Percentiles rank a stretch among this genome's conserved stretches.
Conservation (phyloP, 768 basidiomycete genomes). For the Tubosaeta brunneosetosa region DNA sequence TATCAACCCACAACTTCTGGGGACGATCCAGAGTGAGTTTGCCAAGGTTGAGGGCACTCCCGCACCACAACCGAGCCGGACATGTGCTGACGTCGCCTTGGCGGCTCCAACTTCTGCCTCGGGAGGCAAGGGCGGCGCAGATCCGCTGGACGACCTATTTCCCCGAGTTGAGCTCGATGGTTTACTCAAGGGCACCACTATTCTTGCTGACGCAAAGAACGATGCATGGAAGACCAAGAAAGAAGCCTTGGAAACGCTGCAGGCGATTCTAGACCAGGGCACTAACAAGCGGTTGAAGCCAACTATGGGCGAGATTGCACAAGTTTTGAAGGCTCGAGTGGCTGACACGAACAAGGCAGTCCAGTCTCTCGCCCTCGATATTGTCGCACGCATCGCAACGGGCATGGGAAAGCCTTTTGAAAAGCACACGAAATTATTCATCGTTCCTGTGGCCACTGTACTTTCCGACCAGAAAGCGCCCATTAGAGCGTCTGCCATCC, state of each 20-base stretch:
- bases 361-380: slow-evolving; percentile 84
- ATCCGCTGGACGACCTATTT: slow-evolving; percentile 90
- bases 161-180: slow-evolving; percentile 92
- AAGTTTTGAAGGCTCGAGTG: slow-evolving; percentile 82
- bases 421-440: slow-evolving; percentile 76
- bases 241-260: slow-evolving; percentile 83
- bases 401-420: slow-evolving; percentile 98
- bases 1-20: slow-evolving; percentile 87
- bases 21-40: slow-evolving; percentile 88
- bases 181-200: slow-evolving; percentile 76
- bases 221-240: slow-evolving; percentile 98
- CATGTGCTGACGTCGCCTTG: slow-evolving; percentile 68
- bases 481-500: slow-evolving; percentile 71
- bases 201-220: slow-evolving; percentile 79
- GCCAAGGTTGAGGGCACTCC: slow-evolving; percentile 81
- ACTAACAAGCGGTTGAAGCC: slow-evolving; percentile 90
- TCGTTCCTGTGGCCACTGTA: slow-evolving; percentile 72
- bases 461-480: slow-evolving; percentile 91
- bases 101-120: slow-evolving; percentile 41
- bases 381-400: slow-evolving; percentile 81
- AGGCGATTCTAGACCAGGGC: slow-evolving; percentile 82
- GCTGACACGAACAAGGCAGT: slow-evolving; percentile 93
- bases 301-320: slow-evolving; percentile 87
- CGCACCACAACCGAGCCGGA: slow-evolving; percentile 73
- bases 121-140: slow-evolving; percentile 39